A percentile compares a stretch with the other conserved stretches of the same genome.
These are phyloP conservation scores for Ustanciosporium gigantosporum DNA, from an alignment of 1,284 basidiomycete species.

Conservation along the genomic window DNA sequence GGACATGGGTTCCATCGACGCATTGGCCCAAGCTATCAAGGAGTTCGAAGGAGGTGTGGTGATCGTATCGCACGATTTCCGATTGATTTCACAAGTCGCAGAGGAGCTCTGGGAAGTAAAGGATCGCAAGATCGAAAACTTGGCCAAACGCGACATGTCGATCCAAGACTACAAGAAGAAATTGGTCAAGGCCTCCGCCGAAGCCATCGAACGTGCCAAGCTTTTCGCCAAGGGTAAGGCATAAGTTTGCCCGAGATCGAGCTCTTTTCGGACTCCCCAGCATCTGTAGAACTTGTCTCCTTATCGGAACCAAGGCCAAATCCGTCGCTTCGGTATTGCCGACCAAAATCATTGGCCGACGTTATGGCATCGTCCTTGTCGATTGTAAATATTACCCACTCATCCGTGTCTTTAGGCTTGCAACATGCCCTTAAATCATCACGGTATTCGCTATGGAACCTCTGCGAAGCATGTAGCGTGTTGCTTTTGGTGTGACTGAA, in stretches of 20 bases:
- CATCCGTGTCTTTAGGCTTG: too few species aligned
- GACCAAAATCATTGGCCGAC: too few species aligned
- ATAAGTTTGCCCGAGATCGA: constrained; percentile 7
- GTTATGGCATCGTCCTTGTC: too few species aligned
- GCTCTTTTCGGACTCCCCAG: too few species aligned
- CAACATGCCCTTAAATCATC: too few species aligned
- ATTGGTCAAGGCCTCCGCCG: constrained; percentile 51
- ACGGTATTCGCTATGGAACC: too few species aligned
- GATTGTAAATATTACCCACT: too few species aligned
- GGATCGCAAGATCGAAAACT: constrained; percentile 87
- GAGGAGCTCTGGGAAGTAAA: constrained; percentile 99
- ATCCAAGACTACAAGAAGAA: constrained; percentile 61
- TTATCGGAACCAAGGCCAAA: too few species aligned
- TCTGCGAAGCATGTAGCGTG: too few species aligned
- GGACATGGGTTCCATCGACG: constrained; percentile 95
- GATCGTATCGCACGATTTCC: constrained; percentile 58
- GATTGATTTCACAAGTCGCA: constrained; percentile 60
- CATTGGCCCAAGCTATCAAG: constrained; percentile 90
- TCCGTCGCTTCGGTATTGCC: too few species aligned
- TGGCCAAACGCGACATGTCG: constrained; percentile 75
- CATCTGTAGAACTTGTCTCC: too few species aligned
- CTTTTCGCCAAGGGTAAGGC: constrained; percentile 50
- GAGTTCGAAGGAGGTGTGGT: constrained; percentile 94
- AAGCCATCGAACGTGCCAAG: constrained; percentile 58
- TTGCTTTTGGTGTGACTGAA: too few species aligned